phyloP scores from a whole-genome alignment of 2,329 filamentous ascomycete genomes.

The Aspergillus ruber region DNA sequence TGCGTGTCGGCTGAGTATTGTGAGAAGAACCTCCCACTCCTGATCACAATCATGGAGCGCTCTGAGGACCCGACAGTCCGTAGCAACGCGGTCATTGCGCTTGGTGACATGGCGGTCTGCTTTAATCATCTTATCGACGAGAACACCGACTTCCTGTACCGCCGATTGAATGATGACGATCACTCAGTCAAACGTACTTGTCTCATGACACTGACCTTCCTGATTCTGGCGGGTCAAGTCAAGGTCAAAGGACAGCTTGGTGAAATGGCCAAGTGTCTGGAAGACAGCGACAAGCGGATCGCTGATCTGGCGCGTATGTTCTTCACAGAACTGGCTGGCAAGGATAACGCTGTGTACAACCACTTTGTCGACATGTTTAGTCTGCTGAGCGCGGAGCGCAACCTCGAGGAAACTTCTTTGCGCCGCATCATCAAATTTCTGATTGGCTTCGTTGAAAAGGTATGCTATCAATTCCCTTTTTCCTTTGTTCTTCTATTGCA shows the following conservation, averaged over 20 bases:
- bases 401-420: slow-evolving; percentile 77
- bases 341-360: slow-evolving; percentile 98
- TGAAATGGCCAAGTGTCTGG: slow-evolving; percentile 98
- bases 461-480: slow-evolving; percentile 38
- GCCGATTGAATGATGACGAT: slow-evolving; percentile 81
- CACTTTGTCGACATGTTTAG: slow-evolving; percentile 99
- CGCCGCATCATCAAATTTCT: slow-evolving; percentile 85
- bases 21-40: slow-evolving; percentile 80
- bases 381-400: slow-evolving; percentile 73
- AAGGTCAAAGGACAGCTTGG: slow-evolving; percentile 98
- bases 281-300: slow-evolving; percentile 91
- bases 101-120: slow-evolving; percentile 98
- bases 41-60: slow-evolving; percentile 96
- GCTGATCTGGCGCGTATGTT: slow-evolving; percentile 95
- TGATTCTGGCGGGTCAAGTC: slow-evolving; percentile 94
- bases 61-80: slow-evolving; percentile 87
- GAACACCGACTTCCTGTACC: slow-evolving; percentile 96
- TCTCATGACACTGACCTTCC: slow-evolving; percentile 95
- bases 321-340: slow-evolving; percentile 93
- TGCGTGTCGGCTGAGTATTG: slow-evolving; percentile 96
- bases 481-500: background rate
- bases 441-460: slow-evolving; percentile 95
- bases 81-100: slow-evolving; percentile 91
- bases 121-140: slow-evolving; percentile 99
- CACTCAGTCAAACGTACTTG: slow-evolving; percentile 92